Base-by-base conservation (phyloP, 139 green algal genomes). In the Dunaliella primolecta region DNA sequence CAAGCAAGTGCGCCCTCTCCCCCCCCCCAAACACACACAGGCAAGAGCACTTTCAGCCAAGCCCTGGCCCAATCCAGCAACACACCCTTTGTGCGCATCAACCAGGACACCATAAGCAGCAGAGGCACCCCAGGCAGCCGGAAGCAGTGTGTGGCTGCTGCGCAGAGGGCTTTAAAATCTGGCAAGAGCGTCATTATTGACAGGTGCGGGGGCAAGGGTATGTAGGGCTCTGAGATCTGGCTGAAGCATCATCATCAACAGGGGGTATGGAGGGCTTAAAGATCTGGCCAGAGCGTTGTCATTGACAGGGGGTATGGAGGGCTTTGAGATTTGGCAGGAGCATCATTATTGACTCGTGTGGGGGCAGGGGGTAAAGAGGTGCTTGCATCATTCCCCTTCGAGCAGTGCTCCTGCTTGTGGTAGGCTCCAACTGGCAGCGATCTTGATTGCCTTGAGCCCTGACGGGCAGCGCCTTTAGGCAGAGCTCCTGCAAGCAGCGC, bases 31-130 rank as follows among this genome's bases (percentile, higher is more conserved):
- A n/a, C n/a, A n/a, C n/a, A n/a, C 29, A 64, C 85, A 33, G 94
- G 94, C 82, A 97, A 97, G 83, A 93, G 87, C 82, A 97, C 93
- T 0, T 94, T 96, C 55, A 83, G 78, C 72, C 36, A 84, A 0
- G 21, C 25, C 0, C 87, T 96, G 11, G 83, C 90, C 1, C 3
- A 81, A 33, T 23, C 34, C 0, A 74, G 33, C 7, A 30, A 38
- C 0, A 70, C 84, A 20, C 36, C 38, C 0, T 94, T 89, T 89
- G 81, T 82, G 1, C 84, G 89, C 2, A 55, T 96, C 0, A 91
- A 88, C 57, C 92, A 96, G 78, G 93, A 94, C 78, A 87, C 74
- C 36, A 89, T 95, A n/a, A 82, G 75, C 0, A 25, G 31, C 3
- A 74, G 57, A 1, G 89, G 89, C 29, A 90, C 75, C 80, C 90